Base-by-base conservation (phyloP, 257 asterid genomes). In the Jaltomata sinuosa region DNA sequence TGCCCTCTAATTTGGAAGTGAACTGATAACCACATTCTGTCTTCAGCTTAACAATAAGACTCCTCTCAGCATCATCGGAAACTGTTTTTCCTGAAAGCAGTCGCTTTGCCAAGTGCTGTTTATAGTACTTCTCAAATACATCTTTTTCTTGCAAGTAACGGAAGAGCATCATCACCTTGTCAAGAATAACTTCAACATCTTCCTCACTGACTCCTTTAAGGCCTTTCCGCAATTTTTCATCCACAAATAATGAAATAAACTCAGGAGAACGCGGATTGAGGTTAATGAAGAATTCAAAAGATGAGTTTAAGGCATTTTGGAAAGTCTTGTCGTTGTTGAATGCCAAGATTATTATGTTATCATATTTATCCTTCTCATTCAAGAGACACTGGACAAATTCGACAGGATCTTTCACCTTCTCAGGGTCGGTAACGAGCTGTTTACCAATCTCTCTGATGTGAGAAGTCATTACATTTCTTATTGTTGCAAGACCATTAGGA, bases 71-170 rank as follows among this genome's bases (percentile, higher is more conserved):
- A 86, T 95, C 97, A 85, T 95, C 98, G n/a, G 97, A 93, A 49
- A 93, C 89, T 5, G 97, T 93, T 91, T 95, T 95, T 27, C 93
- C 97, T 0, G 97, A 94, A 84, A 95, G 86, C 55, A 95, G 98
- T 11, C 99, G 89, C 86, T 95, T 94, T 49, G 98, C 99, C 89
- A 93, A 84, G 89, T 95, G 99, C 87, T 95, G 97, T 67, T 94
- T 95, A 90, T 95, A 95, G 88, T 95, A 95, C 83, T 95, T 95
- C 88, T 94, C 98, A 72, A 95, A 95, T 45, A 95, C 93, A 78
- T 95, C 99, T 71, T 95, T 95, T 91, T 95, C 99, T 91, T 94
- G 97, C 82, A 95, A 93, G 89, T 95, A 94, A 47, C 98, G 94
- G 91, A 95, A 93, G 87, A 95, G 82, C 91, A 92, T 94, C 98